Evolutionary conservation across 176 grass and related monocot genomes (phyloP).

Genomic region (Carex pumila): DNA sequence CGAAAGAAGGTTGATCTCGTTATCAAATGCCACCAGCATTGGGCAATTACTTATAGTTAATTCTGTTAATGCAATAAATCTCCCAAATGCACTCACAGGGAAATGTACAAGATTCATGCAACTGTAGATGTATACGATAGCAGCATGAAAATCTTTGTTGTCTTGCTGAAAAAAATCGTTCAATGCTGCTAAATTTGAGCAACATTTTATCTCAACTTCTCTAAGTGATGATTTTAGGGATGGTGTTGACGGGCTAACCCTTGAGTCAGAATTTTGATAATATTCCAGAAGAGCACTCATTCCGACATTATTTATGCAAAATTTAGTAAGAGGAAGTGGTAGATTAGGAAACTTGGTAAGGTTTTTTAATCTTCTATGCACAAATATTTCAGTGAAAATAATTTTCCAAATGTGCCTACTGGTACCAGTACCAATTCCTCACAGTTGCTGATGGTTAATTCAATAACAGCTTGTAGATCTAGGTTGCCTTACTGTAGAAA

Average conservation of each 20-base stretch:
- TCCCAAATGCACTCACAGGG: slow-evolving; percentile 13
- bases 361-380: background rate
- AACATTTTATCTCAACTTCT: background rate
- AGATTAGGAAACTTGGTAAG: background rate
- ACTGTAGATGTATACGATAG: slow-evolving; percentile 13
- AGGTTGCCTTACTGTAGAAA: background rate
- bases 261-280: background rate
- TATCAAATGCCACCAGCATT: background rate
- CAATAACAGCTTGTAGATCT: background rate
- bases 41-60: slow-evolving; percentile 14
- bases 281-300: background rate
- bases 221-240: background rate
- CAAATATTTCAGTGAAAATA: background rate
- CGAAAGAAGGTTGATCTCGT: background rate
- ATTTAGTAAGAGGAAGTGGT: background rate
- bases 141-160: background rate
- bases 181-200: background rate
- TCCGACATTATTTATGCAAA: background rate
- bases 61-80: background rate
- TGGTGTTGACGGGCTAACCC: background rate
- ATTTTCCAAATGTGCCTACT: background rate
- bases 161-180: slow-evolving; percentile 15
- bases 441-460: background rate
- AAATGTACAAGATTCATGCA: slow-evolving; percentile 13
- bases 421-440: background rate